Evolutionary conservation across 495 filamentous ascomycete species (phyloP), one percentile per base, ranked within the genome.

Genomic region (Hyaloscypha variabilis): DNA sequence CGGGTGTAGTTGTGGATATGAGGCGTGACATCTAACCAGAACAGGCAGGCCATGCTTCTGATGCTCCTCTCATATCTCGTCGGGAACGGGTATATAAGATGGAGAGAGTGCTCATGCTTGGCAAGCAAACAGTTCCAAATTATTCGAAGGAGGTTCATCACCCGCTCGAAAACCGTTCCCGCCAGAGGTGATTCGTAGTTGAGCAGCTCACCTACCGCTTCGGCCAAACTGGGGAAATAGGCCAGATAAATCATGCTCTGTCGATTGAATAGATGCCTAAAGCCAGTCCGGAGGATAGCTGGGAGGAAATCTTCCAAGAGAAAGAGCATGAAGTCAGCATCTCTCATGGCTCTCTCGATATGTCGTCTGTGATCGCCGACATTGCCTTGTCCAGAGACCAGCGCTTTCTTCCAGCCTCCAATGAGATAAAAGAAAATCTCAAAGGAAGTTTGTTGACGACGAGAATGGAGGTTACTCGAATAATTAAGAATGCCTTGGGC

Each of bases 401-500:
- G 69, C 25, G 80, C 79, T 53, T 80, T 74, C 69, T 80, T 81
- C 67, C 83, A 84, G 68, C 77, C 82, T n/a, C 75, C 78, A 64
- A 75, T 77, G 2, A 85, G 74, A 36, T 82, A 80, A 61, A 80
- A 77, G 60, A 85, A 85, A 10, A 85, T 75, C 66, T 79, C 76
- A 28, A 77, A 73, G 2, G 72, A 72, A 3, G 79, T 79, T 17
- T 73, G 77, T 21, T 56, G 66, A 17, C 81, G 80, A 0, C 74
- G 76, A 55, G 81, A 77, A 36, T 70, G 71, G 25, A 84, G 70
- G 17, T 78, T 75, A 46, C 83, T 73, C 21, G 77, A 81, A 71
- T 81, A 85, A 21, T 80, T 77, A 1, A 82, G 57, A 31, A 85
- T 82, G 6, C 77, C 75, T 8, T 81, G 79, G 25, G 74, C 75